These are phyloP conservation scores for Polyporus tsugae DNA, from an alignment of 1,284 basidiomycete species.

Conservation along the genomic window DNA sequence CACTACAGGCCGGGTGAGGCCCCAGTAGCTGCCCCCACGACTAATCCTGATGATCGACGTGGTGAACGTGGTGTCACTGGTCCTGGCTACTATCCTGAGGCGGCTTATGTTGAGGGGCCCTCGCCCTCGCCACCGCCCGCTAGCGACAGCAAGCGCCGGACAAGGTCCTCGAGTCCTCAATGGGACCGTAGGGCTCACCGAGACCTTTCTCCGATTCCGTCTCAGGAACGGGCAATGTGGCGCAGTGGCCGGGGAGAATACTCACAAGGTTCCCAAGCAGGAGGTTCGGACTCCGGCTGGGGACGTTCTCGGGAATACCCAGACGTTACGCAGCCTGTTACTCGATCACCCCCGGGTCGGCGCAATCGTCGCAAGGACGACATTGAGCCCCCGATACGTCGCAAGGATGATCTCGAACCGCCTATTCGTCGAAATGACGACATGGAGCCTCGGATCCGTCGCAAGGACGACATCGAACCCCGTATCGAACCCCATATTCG, in stretches of 20 bases:
- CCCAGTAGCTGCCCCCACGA: slow-evolving; percentile 7
- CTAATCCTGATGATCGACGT: slow-evolving; percentile 26
- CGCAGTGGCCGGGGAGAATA: slow-evolving; percentile 28
- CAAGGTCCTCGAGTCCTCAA: slow-evolving; percentile 37
- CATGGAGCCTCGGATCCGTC: slow-evolving; percentile 21
- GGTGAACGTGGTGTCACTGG: slow-evolving; percentile 25
- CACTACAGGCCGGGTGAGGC: slow-evolving; percentile 65
- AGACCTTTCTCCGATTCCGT: slow-evolving; percentile 30
- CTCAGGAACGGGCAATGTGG: slow-evolving; percentile 28
- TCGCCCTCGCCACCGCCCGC: slow-evolving; percentile 26
- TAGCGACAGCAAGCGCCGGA: slow-evolving; percentile 25
- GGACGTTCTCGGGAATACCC: slow-evolving; percentile 31
- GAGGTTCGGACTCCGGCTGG: slow-evolving; percentile 26
- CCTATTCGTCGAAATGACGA: slow-evolving; percentile 24
- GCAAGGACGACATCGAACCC: slow-evolving; percentile 23
- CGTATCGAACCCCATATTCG: slow-evolving; percentile 19
- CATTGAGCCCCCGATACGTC: slow-evolving; percentile 22
- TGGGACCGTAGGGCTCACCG: slow-evolving; percentile 34
- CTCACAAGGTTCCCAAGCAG: slow-evolving; percentile 26
- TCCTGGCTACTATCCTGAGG: slow-evolving; percentile 19
- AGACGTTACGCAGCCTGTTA: slow-evolving; percentile 26
- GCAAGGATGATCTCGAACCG: slow-evolving; percentile 28
- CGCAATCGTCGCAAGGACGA: slow-evolving; percentile 26
- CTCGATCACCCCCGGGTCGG: slow-evolving; percentile 33
- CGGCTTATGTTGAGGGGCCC: slow-evolving; percentile 25